phyloP scores from a whole-genome alignment of 2,329 filamentous ascomycete species.

The Calonectria pseudoturangicola region DNA sequence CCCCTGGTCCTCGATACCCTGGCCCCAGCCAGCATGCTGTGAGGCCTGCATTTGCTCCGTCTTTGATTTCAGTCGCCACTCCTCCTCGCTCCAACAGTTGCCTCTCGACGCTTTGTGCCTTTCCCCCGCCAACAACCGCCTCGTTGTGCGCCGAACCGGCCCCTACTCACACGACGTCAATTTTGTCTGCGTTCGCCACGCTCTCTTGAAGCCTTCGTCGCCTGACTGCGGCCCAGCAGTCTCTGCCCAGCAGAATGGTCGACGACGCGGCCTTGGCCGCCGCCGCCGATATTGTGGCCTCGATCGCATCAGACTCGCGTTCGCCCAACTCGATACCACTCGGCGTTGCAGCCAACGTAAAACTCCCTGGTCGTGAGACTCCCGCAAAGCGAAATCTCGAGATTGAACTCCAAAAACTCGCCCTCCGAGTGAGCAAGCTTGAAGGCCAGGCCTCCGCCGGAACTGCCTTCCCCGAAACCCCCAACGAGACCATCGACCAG shows the following conservation, averaged over 20 bases:
- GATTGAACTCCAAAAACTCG: slow-evolving; percentile 86
- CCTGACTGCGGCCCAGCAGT: slow-evolving; percentile 56
- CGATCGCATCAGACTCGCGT: slow-evolving; percentile 68
- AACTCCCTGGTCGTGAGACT: slow-evolving; percentile 85
- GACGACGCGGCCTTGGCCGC: slow-evolving; percentile 74
- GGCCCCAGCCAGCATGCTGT: slow-evolving; percentile 39
- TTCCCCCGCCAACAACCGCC: slow-evolving; percentile 16
- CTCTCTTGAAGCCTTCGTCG: slow-evolving; percentile 42
- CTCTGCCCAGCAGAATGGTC: slow-evolving; percentile 64
- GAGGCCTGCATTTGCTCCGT: slow-evolving; percentile 23
- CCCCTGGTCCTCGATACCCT: slow-evolving; percentile 30
- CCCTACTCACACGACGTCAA: slow-evolving; percentile 11
- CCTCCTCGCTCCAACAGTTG: slow-evolving; percentile 24
- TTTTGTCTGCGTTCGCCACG: slow-evolving; percentile 29
- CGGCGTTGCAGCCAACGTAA: slow-evolving; percentile 71
- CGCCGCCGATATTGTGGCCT: slow-evolving; percentile 72
- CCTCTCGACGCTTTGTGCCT: slow-evolving; percentile 20
- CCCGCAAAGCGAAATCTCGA: slow-evolving; percentile 87
- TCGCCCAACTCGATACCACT: slow-evolving; percentile 62
- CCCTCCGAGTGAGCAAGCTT: slow-evolving; percentile 85
- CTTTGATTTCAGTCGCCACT: slow-evolving; percentile 34
- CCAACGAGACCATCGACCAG: slow-evolving; percentile 83
- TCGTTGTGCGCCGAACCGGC: slow-evolving; percentile 18
- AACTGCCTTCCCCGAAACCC: slow-evolving; percentile 84
- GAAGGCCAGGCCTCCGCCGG: slow-evolving; percentile 83